phyloP scores from a whole-genome alignment of 108 stramenopile species.

The Pseudonitzschia multiseries region DNA sequence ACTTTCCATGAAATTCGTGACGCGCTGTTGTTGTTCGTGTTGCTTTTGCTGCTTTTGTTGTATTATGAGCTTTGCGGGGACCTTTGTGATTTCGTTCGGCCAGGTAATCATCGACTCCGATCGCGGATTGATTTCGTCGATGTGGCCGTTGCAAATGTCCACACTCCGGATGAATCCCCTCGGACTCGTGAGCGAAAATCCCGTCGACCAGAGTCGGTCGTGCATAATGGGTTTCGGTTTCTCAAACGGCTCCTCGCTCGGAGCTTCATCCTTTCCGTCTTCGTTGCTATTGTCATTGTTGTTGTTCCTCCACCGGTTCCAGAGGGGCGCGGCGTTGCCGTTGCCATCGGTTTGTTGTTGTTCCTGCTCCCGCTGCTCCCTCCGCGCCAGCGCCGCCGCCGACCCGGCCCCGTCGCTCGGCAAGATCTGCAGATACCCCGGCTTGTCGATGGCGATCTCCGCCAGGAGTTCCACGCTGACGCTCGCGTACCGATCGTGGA shows the following conservation, averaged over 20 bases:
- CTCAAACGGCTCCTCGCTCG: neutral
- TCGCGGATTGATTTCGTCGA: constrained; percentile 53
- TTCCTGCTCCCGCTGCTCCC: neutral
- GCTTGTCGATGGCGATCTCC: constrained; percentile 70
- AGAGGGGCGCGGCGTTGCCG: constrained; percentile 1
- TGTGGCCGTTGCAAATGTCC: constrained; percentile 59
- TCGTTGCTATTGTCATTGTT: neutral
- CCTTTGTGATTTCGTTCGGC: constrained; percentile 89
- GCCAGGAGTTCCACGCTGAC: constrained; percentile 74
- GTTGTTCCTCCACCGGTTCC: constrained; percentile 37
- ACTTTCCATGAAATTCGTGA: neutral
- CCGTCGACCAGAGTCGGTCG: constrained; percentile 82
- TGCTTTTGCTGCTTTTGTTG: constrained; percentile 14
- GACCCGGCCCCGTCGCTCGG: constrained; percentile 51
- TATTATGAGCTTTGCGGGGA: constrained; percentile 48
- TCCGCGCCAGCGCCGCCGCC: constrained; percentile 30
- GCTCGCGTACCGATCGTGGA: constrained; percentile 58
- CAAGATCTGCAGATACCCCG: constrained; percentile 75
- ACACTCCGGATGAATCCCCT: constrained; percentile 62
- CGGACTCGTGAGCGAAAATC: constrained; percentile 75
- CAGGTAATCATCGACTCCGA: constrained; percentile 70
- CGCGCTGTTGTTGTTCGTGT: neutral
- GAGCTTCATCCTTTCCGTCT: neutral
- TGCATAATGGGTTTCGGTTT: constrained; percentile 1
- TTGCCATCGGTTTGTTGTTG: no score